Evolutionary conservation across 2,329 filamentous ascomycete species (phyloP), one percentile per base, ranked within the genome.

Genomic region (Pyricularia grisea): DNA sequence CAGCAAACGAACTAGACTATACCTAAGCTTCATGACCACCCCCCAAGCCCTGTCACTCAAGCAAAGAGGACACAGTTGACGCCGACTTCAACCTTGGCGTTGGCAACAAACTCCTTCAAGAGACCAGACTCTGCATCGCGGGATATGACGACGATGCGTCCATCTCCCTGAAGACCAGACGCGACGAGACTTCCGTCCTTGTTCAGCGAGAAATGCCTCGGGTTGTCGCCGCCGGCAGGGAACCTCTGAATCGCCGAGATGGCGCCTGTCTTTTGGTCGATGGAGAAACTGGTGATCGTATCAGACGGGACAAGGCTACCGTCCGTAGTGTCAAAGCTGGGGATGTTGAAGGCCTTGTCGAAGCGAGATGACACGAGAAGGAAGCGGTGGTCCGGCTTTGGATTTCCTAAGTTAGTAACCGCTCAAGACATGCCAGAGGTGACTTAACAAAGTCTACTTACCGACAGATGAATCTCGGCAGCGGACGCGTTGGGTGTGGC

Each of bases 201-300:
- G 77, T 90, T 93, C 69, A 92, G 78, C 67, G 83, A 85, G 76
- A 92, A 90, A 60, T 90, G 89, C 27, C 91, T 84, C 0, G 92
- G 91, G 69, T 83, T 85, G 9, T 79, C 77, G 2, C 92, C 92
- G 66, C 89, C 89, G 0, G 88, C 84, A 0, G 90, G 82, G n/a
- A 84, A 83, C 31, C 87, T 81, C 73, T 90, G 84, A 3, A 86
- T 76, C 69, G 87, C 83, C 0, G 74, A 77, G 30, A 92, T 80
- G 1, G 77, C 80, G 7, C 89, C 90, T n/a, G 83, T 84, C 17
- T 75, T 71, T 1, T 74, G 70, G 73, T 87, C 78, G 72, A 92
- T 84, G 69, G 79, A 74, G 79, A 87, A 92, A 70, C 82, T 87
- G 70, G 89, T 83, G 68, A 94, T 78, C 0, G 90, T 85, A 76